Evolutionary conservation across 345 rosid species (phyloP), one percentile per base, ranked within the genome.

Genomic region (Dipteronia dyeriana): DNA sequence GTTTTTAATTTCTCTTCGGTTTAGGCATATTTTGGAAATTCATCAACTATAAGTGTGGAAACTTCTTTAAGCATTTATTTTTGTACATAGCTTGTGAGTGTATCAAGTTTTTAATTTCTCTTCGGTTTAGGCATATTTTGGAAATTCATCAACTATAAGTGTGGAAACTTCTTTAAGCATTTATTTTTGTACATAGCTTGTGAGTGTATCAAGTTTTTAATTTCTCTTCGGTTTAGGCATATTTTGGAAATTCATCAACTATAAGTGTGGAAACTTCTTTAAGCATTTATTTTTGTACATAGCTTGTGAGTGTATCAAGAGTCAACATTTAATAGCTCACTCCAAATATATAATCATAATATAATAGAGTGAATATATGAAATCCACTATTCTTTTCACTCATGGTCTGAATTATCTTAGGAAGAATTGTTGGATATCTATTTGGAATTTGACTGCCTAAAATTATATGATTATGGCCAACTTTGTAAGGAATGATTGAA

Each of bases 391-490:
- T 8, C 31, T 59, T 57, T 12, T 54, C 23, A 12, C 13, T 11
- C 25, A 20, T 39, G 45, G 45, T 14, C 73, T 38, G 49, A 76
- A 64, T 74, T n/a, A 53, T 39, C 41, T 39, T 79, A 47, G 34
- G 6, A 20, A 9, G 39, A 65, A 7, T 41, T 56, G 41, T 4
- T 67, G 13, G 41, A 13, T 60, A 6, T 1, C 45, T 0, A 20
- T 62, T 14, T 13, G 41, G 56, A 43, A 45, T 39, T 56, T 68
- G 45, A 16, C 45, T 10, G 43, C 60, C 14, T 34, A 59, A 43
- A 54, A 54, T 74, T 70, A 62, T 80, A 39, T 68, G 43, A 63
- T 71, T 31, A 51, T 67, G 29, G 22, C 38, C 64, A 72, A 31
- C 47, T 39, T 43, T 47, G 49, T 26, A 41, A 16, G 26, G 38